Percentiles rank a stretch among this genome's conserved stretches.
phyloP scores from a whole-genome alignment of 2,329 filamentous ascomycete genomes.

The Fusarium compactum region DNA sequence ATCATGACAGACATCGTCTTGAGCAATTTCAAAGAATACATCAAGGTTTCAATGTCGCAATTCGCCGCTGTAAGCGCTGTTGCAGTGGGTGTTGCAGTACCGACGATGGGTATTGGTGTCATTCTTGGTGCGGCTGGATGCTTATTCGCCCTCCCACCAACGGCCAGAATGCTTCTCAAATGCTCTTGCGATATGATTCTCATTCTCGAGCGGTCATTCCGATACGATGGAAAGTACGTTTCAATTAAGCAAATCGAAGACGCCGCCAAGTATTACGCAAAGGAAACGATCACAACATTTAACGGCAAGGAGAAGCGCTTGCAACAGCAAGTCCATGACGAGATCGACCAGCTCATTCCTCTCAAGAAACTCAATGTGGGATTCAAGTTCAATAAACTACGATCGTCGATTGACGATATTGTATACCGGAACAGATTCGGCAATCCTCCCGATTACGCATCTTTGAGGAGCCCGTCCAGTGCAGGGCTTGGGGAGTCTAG shows the following conservation, averaged over 20 bases:
- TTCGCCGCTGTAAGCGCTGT: constrained; percentile 29
- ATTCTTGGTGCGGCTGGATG: constrained; percentile 37
- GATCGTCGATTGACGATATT: constrained; percentile 31
- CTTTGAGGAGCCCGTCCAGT: constrained; percentile 33
- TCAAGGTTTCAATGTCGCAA: constrained; percentile 41
- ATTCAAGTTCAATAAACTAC: constrained; percentile 45
- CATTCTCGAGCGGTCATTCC: constrained; percentile 41
- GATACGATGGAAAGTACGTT: constrained; percentile 45
- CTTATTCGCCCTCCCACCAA: constrained; percentile 35
- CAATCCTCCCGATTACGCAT: constrained; percentile 18
- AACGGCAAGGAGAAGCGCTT: constrained; percentile 38
- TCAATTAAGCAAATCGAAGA: constrained; percentile 46
- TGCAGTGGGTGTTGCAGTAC: constrained; percentile 35
- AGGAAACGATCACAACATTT: constrained; percentile 34
- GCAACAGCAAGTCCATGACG: constrained; percentile 44
- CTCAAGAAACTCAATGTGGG: constrained; percentile 40
- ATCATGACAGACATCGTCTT: constrained; percentile 45
- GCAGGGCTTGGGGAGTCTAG: constrained; percentile 10
- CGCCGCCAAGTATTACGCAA: constrained; percentile 43
- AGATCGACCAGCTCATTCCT: constrained; percentile 42
- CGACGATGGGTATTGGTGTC: constrained; percentile 39
- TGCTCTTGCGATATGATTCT: constrained; percentile 47
- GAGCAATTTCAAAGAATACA: constrained; percentile 39
- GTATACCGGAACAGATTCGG: constrained; percentile 43
- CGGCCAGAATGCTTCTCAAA: constrained; percentile 44